Conservation (phyloP, 495 filamentous ascomycete genomes). For the Xylaria grammica region DNA sequence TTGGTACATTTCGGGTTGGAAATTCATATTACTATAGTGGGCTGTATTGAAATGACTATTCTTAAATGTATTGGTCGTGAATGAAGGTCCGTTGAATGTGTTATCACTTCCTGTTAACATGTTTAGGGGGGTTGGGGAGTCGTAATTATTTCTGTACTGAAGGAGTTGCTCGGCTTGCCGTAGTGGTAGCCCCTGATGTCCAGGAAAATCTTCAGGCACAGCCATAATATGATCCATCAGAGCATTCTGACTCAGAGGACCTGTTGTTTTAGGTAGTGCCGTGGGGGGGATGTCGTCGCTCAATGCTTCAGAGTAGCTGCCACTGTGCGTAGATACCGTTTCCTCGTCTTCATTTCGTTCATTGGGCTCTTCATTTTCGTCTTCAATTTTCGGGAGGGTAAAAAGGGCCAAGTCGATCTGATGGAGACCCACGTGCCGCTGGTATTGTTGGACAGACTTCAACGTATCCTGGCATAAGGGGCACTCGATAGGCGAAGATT, state of each 20-base stretch:
- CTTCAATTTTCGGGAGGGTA: slow-evolving; percentile 37
- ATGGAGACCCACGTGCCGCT: slow-evolving; percentile 44
- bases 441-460: slow-evolving; percentile 32
- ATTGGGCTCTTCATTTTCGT: slow-evolving; percentile 24
- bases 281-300: not conserved
- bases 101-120: slow-evolving; percentile 26
- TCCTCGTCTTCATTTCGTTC: not conserved
- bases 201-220: not conserved
- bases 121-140: no score
- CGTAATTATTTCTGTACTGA: no score
- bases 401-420: slow-evolving; percentile 48
- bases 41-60: slow-evolving; percentile 79
- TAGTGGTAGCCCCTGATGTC: no score
- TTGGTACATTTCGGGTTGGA: slow-evolving; percentile 72
- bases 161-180: no score
- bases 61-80: slow-evolving; percentile 60
- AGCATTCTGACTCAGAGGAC: not conserved
- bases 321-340: slow-evolving; percentile 6
- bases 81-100: slow-evolving; percentile 53
- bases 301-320: slow-evolving; percentile 1
- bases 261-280: not conserved
- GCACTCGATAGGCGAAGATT: slow-evolving; percentile 10
- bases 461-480: slow-evolving; percentile 14
- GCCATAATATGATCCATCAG: not conserved
- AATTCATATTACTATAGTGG: slow-evolving; percentile 83